These are phyloP conservation scores for Corymbia calophylla DNA, from an alignment of 441 rosid species.

Conservation along the genomic window DNA sequence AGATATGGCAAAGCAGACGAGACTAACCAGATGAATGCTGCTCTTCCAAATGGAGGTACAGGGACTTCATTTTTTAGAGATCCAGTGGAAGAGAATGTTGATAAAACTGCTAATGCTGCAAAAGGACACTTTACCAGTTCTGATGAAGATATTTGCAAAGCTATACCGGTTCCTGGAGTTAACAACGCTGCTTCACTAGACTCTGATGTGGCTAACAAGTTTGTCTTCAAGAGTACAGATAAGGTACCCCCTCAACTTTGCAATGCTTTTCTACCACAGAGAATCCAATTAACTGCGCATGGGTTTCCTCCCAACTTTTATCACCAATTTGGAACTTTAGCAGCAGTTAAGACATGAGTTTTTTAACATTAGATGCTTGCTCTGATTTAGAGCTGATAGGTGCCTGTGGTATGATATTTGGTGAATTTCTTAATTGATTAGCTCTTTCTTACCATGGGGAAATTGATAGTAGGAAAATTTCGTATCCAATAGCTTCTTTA, in stretches of 20 bases:
- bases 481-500: not conserved
- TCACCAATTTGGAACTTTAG: not conserved
- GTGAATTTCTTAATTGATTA: not conserved
- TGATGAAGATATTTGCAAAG: conserved; percentile 14
- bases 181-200: conserved; percentile 19
- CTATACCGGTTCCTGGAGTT: conserved; percentile 9
- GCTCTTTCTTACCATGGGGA: not conserved
- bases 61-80: conserved; percentile 18
- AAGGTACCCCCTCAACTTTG: conserved; percentile 27
- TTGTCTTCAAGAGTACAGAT: conserved; percentile 10
- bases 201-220: conserved; percentile 20
- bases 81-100: conserved; percentile 17
- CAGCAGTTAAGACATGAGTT: not conserved
- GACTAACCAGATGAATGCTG: conserved; percentile 15
- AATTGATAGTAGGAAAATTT: not conserved
- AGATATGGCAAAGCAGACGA: conserved; percentile 16
- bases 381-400: not conserved
- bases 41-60: conserved; percentile 22
- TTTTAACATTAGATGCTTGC: not conserved
- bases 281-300: not conserved
- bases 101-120: conserved; percentile 13
- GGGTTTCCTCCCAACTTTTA: not conserved
- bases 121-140: conserved; percentile 20
- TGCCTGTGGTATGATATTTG: not conserved
- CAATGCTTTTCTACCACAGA: not conserved